These are phyloP conservation scores for Dactylellina parvicollis DNA, from an alignment of 2,329 filamentous ascomycete species.

Conservation along the genomic window DNA sequence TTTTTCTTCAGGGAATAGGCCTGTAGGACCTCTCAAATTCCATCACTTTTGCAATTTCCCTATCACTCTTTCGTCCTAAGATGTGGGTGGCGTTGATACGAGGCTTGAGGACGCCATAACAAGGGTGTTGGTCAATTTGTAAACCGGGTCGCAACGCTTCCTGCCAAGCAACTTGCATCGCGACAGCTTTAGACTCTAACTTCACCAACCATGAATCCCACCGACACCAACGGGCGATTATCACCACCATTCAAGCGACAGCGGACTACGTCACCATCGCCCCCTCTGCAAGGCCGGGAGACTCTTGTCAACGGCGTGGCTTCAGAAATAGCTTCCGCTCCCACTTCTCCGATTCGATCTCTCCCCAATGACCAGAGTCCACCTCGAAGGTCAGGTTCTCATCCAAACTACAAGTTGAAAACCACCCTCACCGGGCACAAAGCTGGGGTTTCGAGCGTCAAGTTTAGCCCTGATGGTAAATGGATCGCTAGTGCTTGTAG, in stretches of 20 bases:
- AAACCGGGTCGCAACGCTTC: too few relatives aligned
- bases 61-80: too few relatives aligned
- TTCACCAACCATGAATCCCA: conserved; percentile 23
- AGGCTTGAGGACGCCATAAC: too few relatives aligned
- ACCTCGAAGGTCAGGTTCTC: background rate
- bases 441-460: conserved; percentile 81
- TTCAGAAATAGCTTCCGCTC: conserved; percentile 1
- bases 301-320: background rate
- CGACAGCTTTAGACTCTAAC: background rate
- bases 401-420: conserved; percentile 74
- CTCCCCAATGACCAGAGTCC: conserved; percentile 3
- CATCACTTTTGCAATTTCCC: too few relatives aligned
- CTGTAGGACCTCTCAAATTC: too few relatives aligned
- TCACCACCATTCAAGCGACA: conserved; percentile 50
- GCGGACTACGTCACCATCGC: conserved; percentile 40
- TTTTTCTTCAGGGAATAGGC: too few relatives aligned
- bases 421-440: conserved; percentile 80
- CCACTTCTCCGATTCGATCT: conserved; percentile 20
- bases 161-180: background rate
- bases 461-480: conserved; percentile 87
- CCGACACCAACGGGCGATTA: conserved; percentile 22
- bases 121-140: too few relatives aligned
- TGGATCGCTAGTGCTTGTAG: conserved; percentile 86
- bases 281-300: conserved; percentile 9
- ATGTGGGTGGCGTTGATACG: too few relatives aligned